Evolutionary conservation across 768 basidiomycete genomes (phyloP).

Genomic region (Sarcodon aspratus): DNA sequence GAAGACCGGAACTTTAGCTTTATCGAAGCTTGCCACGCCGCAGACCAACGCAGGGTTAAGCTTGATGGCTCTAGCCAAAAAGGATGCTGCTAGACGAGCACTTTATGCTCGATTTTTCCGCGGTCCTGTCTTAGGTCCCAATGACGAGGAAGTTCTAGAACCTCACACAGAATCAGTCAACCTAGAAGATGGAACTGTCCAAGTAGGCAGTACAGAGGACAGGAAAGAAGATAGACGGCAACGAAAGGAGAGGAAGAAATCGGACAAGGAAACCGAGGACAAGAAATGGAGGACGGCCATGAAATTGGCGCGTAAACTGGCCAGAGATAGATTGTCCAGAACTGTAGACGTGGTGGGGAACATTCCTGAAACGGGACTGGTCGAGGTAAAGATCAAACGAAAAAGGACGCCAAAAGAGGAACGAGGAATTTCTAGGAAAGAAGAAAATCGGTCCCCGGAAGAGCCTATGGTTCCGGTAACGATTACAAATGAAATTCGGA

Average conservation of each 20-base stretch:
- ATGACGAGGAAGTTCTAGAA: slow-evolving; percentile 12
- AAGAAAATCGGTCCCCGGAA: no score
- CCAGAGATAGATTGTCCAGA: no score
- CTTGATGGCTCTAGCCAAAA: slow-evolving; percentile 56
- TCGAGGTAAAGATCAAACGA: neutral
- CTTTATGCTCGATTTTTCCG: slow-evolving; percentile 79
- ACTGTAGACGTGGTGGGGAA: no score
- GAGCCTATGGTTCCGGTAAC: no score
- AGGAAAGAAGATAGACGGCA: neutral
- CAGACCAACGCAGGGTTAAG: slow-evolving; percentile 34
- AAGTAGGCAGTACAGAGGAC: neutral
- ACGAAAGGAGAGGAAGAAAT: slow-evolving; percentile 1
- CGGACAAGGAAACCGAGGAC: slow-evolving; percentile 1
- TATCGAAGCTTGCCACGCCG: slow-evolving; percentile 25
- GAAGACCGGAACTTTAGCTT: slow-evolving; percentile 33
- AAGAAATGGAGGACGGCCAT: slow-evolving; percentile 1
- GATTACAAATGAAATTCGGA: no score
- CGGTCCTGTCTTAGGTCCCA: slow-evolving; percentile 57
- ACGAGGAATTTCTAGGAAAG: no score
- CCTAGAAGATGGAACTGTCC: neutral
- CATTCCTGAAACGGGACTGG: no score
- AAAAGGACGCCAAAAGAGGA: slow-evolving; percentile 3
- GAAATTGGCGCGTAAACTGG: neutral
- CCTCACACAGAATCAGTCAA: slow-evolving; percentile 6
- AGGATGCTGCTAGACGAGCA: slow-evolving; percentile 62